phyloP scores from a whole-genome alignment of 129 eudicot species.

The Saussurea involucrata region DNA sequence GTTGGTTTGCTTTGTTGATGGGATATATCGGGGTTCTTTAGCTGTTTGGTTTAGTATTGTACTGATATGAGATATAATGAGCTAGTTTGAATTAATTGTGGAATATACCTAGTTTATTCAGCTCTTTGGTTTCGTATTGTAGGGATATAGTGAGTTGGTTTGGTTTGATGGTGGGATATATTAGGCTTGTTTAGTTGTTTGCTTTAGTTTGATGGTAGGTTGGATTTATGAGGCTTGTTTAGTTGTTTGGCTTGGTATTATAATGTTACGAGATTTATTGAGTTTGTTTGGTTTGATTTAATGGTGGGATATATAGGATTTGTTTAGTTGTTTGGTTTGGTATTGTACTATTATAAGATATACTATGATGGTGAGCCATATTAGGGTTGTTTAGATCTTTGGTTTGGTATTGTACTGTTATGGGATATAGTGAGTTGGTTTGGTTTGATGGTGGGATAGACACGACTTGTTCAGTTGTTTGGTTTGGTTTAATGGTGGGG shows the following conservation, averaged over 20 bases:
- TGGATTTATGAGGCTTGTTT: neutral
- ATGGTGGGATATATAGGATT: neutral
- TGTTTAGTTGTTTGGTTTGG: neutral
- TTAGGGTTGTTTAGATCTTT: neutral
- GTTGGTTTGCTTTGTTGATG: neutral
- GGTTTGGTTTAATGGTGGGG: too few species aligned
- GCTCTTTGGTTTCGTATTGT: neutral
- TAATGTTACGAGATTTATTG: neutral
- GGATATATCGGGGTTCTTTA: neutral
- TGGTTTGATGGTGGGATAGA: neutral
- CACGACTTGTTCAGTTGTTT: neutral
- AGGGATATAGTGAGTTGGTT: neutral
- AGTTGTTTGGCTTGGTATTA: neutral
- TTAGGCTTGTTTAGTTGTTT: neutral
- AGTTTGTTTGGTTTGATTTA: neutral
- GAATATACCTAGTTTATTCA: neutral
- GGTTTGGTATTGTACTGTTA: neutral
- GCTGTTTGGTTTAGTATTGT: neutral
- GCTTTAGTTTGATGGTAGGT: neutral
- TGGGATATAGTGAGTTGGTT: neutral
- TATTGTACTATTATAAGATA: neutral
- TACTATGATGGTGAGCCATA: neutral
- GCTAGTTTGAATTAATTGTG: neutral
- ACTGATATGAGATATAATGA: neutral
- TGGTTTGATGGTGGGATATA: neutral